Conservation (phyloP, 139 green algal genomes). For the Dunaliella primolecta region DNA sequence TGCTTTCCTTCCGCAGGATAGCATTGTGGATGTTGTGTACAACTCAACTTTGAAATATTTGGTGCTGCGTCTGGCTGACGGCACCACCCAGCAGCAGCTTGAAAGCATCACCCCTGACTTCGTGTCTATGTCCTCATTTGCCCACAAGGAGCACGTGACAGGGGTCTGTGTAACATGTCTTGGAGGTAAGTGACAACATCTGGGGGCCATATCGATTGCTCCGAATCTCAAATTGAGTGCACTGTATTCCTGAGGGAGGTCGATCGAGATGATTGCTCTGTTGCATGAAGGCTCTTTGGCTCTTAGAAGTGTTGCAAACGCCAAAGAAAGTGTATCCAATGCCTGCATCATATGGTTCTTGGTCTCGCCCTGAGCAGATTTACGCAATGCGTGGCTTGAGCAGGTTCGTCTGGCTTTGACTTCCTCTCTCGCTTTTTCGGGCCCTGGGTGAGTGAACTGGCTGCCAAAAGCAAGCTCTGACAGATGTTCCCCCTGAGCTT, state of each 20-base stretch:
- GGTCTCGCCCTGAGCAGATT: neutral
- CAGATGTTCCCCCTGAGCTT: no score
- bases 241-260: no score
- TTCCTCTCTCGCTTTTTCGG: conserved; percentile 78
- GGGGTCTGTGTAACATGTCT: conserved; percentile 39
- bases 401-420: conserved; percentile 18
- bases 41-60: conserved; percentile 39
- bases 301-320: neutral
- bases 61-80: conserved; percentile 28
- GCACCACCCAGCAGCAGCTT: conserved; percentile 23
- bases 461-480: neutral
- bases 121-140: conserved; percentile 17
- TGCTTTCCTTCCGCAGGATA: neutral
- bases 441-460: conserved; percentile 49
- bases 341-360: neutral
- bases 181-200: conserved; percentile 5
- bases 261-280: no score
- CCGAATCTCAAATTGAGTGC: neutral
- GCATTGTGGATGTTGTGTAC: neutral
- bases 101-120: conserved; percentile 40
- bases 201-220: neutral
- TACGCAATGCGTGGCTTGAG: neutral
- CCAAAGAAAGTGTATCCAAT: neutral
- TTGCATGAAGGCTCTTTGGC: no score
- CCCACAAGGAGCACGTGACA: neutral